Conservation (phyloP, 345 rosid genomes). For the Sisymbrium altissimum region DNA sequence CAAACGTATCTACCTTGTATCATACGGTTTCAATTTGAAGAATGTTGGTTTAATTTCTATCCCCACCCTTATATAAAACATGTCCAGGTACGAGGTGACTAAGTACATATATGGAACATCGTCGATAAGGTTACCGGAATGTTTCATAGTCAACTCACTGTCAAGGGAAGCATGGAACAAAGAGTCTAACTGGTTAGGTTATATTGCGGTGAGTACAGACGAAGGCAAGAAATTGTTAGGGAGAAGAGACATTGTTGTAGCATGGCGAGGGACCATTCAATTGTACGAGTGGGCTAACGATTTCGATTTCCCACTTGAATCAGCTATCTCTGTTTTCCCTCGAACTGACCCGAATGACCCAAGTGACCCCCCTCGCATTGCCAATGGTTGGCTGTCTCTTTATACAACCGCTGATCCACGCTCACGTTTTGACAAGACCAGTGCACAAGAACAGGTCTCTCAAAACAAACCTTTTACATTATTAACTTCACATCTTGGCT, state of each 20-base stretch:
- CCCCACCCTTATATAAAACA: neutral
- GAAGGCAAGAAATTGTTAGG: conserved; percentile 43
- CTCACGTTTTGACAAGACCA: conserved; percentile 35
- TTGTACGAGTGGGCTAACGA: conserved; percentile 35
- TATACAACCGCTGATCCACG: conserved; percentile 30
- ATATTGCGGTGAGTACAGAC: conserved; percentile 49
- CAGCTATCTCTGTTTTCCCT: conserved; percentile 36
- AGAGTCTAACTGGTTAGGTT: conserved; percentile 45
- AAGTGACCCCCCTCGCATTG: conserved; percentile 17
- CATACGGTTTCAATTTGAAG: neutral
- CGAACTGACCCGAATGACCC: neutral
- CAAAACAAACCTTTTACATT: no score
- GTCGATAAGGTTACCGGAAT: conserved; percentile 29
- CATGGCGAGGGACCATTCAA: conserved; percentile 52
- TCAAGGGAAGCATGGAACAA: conserved; percentile 38
- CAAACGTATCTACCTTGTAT: neutral
- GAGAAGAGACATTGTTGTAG: conserved; percentile 49
- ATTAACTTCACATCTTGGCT: no score
- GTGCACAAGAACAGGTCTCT: conserved; percentile 47
- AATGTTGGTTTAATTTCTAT: neutral
- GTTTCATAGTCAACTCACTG: conserved; percentile 35
- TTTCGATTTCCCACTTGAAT: conserved; percentile 28
- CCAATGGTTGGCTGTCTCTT: conserved; percentile 39
- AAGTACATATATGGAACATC: conserved; percentile 50
- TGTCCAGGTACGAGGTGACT: conserved; percentile 37